Conservation (phyloP, 2,329 filamentous ascomycete species). For the Verticillium albo-atrum region DNA sequence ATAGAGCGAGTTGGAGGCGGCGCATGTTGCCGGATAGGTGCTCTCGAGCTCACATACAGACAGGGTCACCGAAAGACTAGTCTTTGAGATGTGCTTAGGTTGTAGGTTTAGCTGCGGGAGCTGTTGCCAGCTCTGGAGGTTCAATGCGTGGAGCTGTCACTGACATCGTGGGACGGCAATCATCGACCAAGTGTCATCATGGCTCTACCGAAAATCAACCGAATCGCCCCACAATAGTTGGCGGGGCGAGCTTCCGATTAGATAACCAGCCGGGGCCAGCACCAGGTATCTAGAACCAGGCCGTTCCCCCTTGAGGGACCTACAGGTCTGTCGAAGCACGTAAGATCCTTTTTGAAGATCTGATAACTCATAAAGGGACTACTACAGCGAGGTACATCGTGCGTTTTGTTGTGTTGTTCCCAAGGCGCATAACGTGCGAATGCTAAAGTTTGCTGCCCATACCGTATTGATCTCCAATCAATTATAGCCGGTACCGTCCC, state of each 20-base stretch:
- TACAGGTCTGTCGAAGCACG: no score
- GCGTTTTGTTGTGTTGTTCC: no score
- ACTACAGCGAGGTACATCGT: no score
- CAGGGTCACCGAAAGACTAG: not conserved
- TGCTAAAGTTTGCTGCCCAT: no score
- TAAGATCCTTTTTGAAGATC: no score
- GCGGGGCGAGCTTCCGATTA: not conserved
- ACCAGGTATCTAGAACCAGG: no score
- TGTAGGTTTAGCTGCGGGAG: not conserved
- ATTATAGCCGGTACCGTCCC: not conserved
- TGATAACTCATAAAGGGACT: no score
- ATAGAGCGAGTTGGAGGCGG: constrained; percentile 38
- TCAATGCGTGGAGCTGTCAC: not conserved
- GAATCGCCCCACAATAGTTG: not conserved
- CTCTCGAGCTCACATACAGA: constrained; percentile 21
- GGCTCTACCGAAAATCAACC: not conserved
- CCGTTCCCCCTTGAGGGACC: no score
- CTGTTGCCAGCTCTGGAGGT: not conserved
- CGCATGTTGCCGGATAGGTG: constrained; percentile 40
- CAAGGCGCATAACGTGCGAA: no score
- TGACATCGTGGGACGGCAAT: not conserved
- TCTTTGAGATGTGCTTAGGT: not conserved
- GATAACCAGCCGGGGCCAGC: not conserved
- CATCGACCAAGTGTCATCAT: constrained; percentile 13
- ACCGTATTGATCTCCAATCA: no score